Conservation (phyloP, 495 filamentous ascomycete species). For the Symbiotaphrina buchneri region DNA sequence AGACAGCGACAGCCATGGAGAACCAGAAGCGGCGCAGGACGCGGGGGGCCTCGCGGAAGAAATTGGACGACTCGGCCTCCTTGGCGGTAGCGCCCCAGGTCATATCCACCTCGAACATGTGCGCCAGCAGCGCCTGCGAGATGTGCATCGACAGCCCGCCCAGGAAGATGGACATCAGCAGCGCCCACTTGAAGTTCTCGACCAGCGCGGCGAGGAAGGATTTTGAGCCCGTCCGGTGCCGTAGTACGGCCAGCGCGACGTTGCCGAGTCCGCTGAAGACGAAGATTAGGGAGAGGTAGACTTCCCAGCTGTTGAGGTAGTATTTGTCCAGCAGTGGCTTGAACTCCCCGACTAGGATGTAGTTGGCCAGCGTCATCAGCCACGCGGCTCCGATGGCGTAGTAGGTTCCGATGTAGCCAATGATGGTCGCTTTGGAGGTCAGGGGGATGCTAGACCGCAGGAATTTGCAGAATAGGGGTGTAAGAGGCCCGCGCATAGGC, state of each 20-base stretch:
- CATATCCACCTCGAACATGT: slow-evolving; percentile 27
- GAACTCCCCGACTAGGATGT: slow-evolving; percentile 43
- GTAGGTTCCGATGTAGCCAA: slow-evolving; percentile 71
- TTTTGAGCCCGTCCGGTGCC: slow-evolving; percentile 19
- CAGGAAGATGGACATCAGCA: slow-evolving; percentile 24
- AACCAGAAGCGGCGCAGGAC: slow-evolving; percentile 58
- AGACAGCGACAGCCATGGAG: slow-evolving; percentile 39
- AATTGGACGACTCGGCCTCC: slow-evolving; percentile 46
- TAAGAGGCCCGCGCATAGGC: slow-evolving; percentile 39
- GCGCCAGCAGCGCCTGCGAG: slow-evolving; percentile 19
- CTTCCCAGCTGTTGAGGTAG: slow-evolving; percentile 23
- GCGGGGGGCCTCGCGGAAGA: slow-evolving; percentile 61
- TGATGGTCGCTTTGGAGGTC: slow-evolving; percentile 57
- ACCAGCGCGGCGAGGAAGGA: slow-evolving; percentile 9
- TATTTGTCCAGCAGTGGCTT: slow-evolving; percentile 22
- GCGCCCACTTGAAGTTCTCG: slow-evolving; percentile 16
- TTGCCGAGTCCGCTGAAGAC: slow-evolving; percentile 16
- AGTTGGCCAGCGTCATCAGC: slow-evolving; percentile 58
- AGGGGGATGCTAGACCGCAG: slow-evolving; percentile 51
- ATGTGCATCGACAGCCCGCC: slow-evolving; percentile 24
- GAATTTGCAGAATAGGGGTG: slow-evolving; percentile 48
- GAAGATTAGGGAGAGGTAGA: slow-evolving; percentile 9
- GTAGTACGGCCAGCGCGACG: slow-evolving; percentile 19
- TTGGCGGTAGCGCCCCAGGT: slow-evolving; percentile 24
- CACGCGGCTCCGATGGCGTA: slow-evolving; percentile 64